phyloP scores from a whole-genome alignment of 164 flowering plant species.

The Annona squamosa region DNA sequence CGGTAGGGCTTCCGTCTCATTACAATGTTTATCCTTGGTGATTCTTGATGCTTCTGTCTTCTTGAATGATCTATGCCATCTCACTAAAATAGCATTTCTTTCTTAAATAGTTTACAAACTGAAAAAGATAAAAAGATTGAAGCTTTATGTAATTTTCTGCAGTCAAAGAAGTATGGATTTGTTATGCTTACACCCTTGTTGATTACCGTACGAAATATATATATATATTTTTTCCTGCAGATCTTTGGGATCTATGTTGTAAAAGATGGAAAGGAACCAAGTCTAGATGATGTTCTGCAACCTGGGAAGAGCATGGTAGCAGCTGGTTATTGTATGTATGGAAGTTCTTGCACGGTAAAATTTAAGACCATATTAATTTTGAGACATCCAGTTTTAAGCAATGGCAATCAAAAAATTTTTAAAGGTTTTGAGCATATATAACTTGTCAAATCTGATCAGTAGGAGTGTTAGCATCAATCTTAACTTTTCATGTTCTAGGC shows the following conservation, averaged over 20 bases:
- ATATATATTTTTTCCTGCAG: constrained; percentile 25
- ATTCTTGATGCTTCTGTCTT: neutral
- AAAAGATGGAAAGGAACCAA: constrained; percentile 48
- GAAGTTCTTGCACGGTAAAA: constrained; percentile 93
- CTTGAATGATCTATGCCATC: neutral
- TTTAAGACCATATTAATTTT: neutral
- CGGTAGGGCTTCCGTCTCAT: constrained; percentile 38
- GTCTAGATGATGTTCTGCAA: constrained; percentile 71
- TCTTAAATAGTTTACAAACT: neutral
- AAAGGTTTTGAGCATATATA: neutral
- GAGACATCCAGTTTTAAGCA: neutral
- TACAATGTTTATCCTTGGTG: neutral
- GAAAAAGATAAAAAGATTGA: neutral
- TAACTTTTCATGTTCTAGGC: neutral
- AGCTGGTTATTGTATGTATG: constrained; percentile 99
- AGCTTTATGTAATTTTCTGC: neutral
- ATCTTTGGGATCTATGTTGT: constrained; percentile 79
- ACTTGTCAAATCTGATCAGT: neutral
- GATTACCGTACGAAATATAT: neutral
- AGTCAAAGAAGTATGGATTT: neutral
- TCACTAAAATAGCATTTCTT: neutral
- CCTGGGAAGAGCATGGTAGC: constrained; percentile 92
- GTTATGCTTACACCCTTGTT: neutral
- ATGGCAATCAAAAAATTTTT: neutral
- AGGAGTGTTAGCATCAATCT: neutral